A percentile compares a stretch with the other conserved stretches of the same genome.
Conservation (phyloP, 2,329 filamentous ascomycete genomes). For the Aureobasidium sp. region DNA sequence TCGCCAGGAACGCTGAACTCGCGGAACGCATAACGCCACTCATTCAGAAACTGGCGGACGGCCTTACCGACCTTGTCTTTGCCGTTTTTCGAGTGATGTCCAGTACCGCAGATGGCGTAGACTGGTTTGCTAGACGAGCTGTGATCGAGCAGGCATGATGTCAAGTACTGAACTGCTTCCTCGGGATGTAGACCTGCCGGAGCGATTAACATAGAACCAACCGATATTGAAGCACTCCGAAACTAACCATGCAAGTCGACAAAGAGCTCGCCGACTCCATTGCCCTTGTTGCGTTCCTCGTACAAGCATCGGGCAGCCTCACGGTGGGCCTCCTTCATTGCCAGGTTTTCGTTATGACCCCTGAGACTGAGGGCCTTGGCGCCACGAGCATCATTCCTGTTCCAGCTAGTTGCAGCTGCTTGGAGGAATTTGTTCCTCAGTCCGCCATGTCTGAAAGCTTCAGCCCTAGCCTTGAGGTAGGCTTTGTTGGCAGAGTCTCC, state of each 20-base stretch:
- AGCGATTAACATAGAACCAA: neutral
- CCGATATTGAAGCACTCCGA: neutral
- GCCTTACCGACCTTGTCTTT: constrained; percentile 98
- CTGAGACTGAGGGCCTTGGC: constrained; percentile 91
- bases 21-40: constrained; percentile 91
- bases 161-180: constrained; percentile 90
- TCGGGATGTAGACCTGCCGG: constrained; percentile 76
- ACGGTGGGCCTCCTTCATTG: constrained; percentile 94
- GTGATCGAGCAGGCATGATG: constrained; percentile 80
- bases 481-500: constrained; percentile 85
- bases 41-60: constrained; percentile 81
- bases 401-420: constrained; percentile 96
- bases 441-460: constrained; percentile 95
- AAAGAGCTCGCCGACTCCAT: constrained; percentile 64
- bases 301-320: constrained; percentile 89
- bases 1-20: constrained; percentile 98
- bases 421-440: constrained; percentile 95
- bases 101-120: constrained; percentile 94
- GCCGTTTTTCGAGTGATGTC: constrained; percentile 95
- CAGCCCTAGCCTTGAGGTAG: constrained; percentile 88
- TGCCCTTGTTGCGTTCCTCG: constrained; percentile 75
- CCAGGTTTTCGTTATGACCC: constrained; percentile 91
- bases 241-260: constrained; percentile 73
- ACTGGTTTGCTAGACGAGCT: constrained; percentile 64
- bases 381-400: constrained; percentile 90